phyloP scores from a whole-genome alignment of 176 grass and related monocot species.

The Chrysopogon serrulatus region DNA sequence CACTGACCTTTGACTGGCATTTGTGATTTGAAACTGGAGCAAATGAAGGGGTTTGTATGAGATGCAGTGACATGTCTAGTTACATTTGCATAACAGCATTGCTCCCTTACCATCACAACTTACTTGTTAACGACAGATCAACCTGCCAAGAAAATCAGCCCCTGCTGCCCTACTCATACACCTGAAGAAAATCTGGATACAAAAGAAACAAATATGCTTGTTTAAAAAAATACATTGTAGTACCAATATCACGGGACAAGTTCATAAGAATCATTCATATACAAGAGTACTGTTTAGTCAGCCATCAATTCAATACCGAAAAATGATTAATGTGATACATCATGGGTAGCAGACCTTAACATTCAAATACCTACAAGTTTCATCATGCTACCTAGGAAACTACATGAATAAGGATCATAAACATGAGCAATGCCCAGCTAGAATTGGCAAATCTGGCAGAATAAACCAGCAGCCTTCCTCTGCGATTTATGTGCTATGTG shows the following conservation, averaged over 20 bases:
- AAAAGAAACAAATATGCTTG: neutral
- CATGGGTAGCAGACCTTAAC: neutral
- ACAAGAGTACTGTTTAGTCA: neutral
- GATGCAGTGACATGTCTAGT: neutral
- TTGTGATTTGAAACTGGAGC: neutral
- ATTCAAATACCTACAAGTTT: slow-evolving; percentile 9
- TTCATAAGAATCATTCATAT: neutral
- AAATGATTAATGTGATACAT: neutral
- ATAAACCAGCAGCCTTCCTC: neutral
- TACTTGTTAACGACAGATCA: neutral
- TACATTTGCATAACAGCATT: neutral
- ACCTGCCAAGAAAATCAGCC: neutral
- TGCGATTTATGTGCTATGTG: neutral
- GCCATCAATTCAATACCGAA: neutral
- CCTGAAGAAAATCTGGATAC: neutral
- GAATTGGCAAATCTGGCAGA: neutral
- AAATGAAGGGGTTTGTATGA: neutral
- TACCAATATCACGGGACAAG: neutral
- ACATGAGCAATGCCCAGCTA: neutral
- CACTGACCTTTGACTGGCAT: neutral
- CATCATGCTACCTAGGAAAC: neutral
- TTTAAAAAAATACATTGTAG: neutral
- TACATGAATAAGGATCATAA: neutral
- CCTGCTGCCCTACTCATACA: neutral
- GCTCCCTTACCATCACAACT: neutral